Conservation (phyloP, 352 stramenopile genomes). For the Phytophthora litchii region DNA sequence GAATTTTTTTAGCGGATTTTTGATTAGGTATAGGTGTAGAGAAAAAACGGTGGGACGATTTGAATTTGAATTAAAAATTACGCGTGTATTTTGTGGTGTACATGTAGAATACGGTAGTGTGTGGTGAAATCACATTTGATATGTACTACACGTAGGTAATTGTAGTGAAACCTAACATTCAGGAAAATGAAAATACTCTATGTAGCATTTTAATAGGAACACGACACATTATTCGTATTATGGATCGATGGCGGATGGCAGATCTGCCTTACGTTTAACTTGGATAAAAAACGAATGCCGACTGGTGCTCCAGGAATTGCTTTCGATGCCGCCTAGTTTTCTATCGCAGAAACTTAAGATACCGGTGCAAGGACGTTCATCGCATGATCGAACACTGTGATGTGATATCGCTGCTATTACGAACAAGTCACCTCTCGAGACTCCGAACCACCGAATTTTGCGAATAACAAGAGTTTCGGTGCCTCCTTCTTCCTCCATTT, state of each 20-base stretch:
- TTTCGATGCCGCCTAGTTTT: background rate
- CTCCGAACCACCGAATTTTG: constrained; percentile 22
- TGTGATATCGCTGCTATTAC: constrained; percentile 8
- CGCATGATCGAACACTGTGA: constrained; percentile 1
- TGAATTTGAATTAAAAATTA: too few species aligned
- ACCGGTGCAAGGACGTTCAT: constrained; percentile 5
- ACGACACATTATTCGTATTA: too few species aligned
- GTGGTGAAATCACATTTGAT: too few species aligned
- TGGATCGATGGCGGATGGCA: background rate
- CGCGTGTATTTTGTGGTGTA: too few species aligned
- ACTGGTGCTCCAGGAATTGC: background rate
- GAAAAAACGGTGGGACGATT: too few species aligned
- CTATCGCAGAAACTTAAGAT: constrained; percentile 10
- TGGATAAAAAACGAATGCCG: constrained; percentile 1
- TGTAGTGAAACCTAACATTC: too few species aligned
- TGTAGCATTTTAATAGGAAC: too few species aligned
- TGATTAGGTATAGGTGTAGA: too few species aligned
- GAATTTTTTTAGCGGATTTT: background rate
- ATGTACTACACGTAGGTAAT: too few species aligned
- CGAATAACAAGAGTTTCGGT: constrained; percentile 18
- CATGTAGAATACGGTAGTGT: too few species aligned
- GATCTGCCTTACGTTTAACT: background rate
- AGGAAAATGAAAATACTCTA: too few species aligned
- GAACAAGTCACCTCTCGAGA: constrained; percentile 13
- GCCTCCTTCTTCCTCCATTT: constrained; percentile 15